Evolutionary conservation across 495 filamentous ascomycete species (phyloP).

Genomic region (Podospora pseudopauciseta): DNA sequence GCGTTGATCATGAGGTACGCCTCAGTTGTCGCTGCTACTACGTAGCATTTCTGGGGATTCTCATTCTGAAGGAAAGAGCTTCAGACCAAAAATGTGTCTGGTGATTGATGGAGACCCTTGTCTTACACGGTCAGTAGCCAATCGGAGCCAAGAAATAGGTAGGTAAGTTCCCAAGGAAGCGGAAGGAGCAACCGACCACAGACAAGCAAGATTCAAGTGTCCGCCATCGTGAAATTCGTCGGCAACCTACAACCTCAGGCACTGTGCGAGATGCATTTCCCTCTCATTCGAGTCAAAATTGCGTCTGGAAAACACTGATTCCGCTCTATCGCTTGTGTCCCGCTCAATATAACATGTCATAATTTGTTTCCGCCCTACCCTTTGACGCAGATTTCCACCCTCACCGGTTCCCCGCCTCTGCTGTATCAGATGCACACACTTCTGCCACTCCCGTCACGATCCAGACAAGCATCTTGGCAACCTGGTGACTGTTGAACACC

Average conservation of each 20-base stretch:
- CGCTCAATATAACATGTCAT: background rate
- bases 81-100: background rate
- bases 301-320: background rate
- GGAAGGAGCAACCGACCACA: background rate
- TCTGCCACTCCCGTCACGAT: background rate
- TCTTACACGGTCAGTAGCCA: background rate
- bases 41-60: background rate
- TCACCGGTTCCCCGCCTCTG: background rate
- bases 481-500: background rate
- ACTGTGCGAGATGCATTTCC: background rate
- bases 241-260: background rate
- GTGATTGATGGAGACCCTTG: background rate
- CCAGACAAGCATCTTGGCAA: background rate
- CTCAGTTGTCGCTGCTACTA: background rate
- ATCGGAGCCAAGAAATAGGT: background rate
- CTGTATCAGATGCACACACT: background rate
- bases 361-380: too few species aligned
- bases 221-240: background rate
- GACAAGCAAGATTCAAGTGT: background rate
- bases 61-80: background rate
- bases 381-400: background rate
- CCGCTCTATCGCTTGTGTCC: background rate
- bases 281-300: background rate
- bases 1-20: background rate
- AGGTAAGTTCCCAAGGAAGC: background rate